These are phyloP conservation scores for Magnusiomyces starmeri DNA, from an alignment of 1,139 yeast species.

Conservation along the genomic window DNA sequence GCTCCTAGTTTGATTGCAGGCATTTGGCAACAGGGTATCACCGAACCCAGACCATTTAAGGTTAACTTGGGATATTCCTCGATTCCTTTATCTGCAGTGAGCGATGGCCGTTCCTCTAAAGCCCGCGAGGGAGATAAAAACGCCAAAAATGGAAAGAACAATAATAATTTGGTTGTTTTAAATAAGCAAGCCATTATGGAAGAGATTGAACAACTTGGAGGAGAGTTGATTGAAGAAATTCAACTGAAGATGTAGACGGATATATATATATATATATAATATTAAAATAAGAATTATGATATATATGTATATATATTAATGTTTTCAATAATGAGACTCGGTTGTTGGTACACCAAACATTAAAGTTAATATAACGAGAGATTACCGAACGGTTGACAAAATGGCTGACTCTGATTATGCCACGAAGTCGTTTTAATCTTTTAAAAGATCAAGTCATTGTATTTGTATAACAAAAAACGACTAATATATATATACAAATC, in stretches of 20 bases:
- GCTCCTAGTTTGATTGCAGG: slow-evolving; percentile 60
- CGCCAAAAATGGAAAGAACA: slow-evolving; percentile 8
- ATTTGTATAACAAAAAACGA: too few species aligned
- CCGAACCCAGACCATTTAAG: slow-evolving; percentile 53
- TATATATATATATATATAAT: background rate
- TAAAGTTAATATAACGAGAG: too few species aligned
- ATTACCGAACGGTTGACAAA: too few species aligned
- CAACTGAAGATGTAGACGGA: slow-evolving; percentile 11
- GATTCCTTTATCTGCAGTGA: slow-evolving; percentile 48
- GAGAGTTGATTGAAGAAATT: slow-evolving; percentile 41
- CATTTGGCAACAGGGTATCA: slow-evolving; percentile 60
- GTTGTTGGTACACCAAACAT: too few species aligned
- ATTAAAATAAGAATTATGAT: background rate
- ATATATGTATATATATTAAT: too few species aligned
- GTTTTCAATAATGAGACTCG: too few species aligned
- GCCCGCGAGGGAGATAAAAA: slow-evolving; percentile 25
- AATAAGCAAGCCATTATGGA: slow-evolving; percentile 69
- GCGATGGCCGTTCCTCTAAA: slow-evolving; percentile 16
- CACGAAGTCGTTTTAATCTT: too few species aligned
- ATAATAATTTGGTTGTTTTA: slow-evolving; percentile 42
- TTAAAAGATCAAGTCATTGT: too few species aligned
- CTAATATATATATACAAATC: too few species aligned
- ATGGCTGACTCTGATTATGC: too few species aligned
- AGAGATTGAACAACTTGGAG: slow-evolving; percentile 71
- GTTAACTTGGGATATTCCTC: slow-evolving; percentile 74